Percentiles rank a stretch among this genome's conserved stretches.
phyloP scores from a whole-genome alignment of 176 grass and related monocot genomes.

The Pontederia paniculata region DNA sequence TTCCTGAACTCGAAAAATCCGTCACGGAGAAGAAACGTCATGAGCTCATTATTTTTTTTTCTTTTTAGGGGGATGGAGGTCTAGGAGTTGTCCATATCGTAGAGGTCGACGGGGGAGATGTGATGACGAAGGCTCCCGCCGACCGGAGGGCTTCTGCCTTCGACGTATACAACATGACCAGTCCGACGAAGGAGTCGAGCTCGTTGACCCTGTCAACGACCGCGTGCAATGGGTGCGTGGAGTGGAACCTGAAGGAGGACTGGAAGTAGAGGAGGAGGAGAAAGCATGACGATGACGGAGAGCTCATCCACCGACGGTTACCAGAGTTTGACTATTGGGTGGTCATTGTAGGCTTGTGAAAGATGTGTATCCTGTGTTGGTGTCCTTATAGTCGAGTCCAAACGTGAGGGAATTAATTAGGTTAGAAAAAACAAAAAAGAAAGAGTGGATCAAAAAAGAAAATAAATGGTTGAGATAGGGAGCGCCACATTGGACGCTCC shows the following conservation, averaged over 20 bases:
- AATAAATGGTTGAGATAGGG: no score
- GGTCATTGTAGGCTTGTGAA: no score
- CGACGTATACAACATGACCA: conserved; percentile 64
- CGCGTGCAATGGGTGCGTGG: conserved; percentile 15
- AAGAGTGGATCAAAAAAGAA: no score
- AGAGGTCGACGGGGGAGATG: conserved; percentile 40
- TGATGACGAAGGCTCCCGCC: conserved; percentile 49
- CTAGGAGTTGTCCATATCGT: conserved; percentile 30
- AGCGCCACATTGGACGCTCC: no score
- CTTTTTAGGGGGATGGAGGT: no score
- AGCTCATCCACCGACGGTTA: no score
- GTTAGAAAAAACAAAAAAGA: no score
- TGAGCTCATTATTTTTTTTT: not conserved
- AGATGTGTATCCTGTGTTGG: no score
- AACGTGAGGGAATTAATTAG: no score
- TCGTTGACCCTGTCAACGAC: conserved; percentile 34
- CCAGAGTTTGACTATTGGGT: no score
- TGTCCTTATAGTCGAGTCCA: no score
- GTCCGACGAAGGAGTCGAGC: conserved; percentile 32
- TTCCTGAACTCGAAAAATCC: conserved; percentile 31
- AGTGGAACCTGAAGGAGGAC: conserved; percentile 13
- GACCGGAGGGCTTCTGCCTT: conserved; percentile 51
- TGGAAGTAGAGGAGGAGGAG: conserved; percentile 2
- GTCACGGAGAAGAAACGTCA: not conserved
- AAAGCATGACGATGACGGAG: not conserved